Base-by-base conservation (phyloP, 169 alveolate species). In the Besnoitia besnoiti region DNA sequence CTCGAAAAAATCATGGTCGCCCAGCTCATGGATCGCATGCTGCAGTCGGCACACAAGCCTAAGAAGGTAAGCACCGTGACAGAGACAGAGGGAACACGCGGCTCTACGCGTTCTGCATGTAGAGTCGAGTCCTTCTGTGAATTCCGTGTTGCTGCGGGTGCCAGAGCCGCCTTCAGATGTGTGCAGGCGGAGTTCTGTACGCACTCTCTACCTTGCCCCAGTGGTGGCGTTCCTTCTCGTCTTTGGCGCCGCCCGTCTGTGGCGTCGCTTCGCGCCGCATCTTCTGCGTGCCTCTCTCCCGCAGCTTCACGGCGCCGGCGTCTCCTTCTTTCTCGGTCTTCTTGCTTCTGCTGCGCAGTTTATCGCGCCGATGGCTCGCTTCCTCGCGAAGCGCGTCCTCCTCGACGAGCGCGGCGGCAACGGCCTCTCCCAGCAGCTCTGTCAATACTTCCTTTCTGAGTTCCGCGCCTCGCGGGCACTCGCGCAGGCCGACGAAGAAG, bases 1-100 rank as follows among this genome's bases (percentile, higher is more conserved):
- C 77, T 88, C 51, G 77, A 35, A 4, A 62, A 73, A 40, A 88
- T 88, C 62, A 37, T 88, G 39, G 47, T 67, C n/a, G 92, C 92
- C 8, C 85, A 88, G 85, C 77, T 75, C 55, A 62, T 47, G 62
- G 49, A 30, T 42, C 82, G 42, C 49, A 40, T 62, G 92, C 85
- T 77, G 8, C 47, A 30, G 44, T 19, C 44, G 46, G 67, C 67
- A n/a, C 7, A 55, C 67, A 3, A n/a, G 24, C 67, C 67, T 5
- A 21, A 55, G 3, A 55, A 55, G n/a, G n/a, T n/a, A n/a, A n/a
- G n/a, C n/a, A n/a, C n/a, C n/a, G n/a, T n/a, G n/a, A n/a, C n/a
- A n/a, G n/a, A n/a, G n/a, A n/a, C n/a, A n/a, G n/a, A n/a, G n/a
- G n/a, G n/a, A n/a, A n/a, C n/a, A n/a, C n/a, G n/a, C n/a, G n/a